Conservation (phyloP, 306 rosid genomes). For the Casuarina cunninghamiana region DNA sequence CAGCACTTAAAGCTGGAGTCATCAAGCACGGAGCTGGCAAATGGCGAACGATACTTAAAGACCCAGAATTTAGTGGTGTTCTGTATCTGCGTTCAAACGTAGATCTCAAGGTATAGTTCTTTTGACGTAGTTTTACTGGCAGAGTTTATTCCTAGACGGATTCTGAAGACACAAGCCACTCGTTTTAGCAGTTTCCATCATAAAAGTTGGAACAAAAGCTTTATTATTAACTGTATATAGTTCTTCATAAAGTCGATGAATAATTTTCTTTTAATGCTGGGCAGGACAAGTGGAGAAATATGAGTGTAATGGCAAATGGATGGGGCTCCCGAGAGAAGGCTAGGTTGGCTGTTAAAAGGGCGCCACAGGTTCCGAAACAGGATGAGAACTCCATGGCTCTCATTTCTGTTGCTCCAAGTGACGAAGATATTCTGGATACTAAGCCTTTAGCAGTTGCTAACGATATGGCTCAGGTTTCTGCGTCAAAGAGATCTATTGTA, state of each 20-base stretch:
- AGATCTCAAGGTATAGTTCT: conserved; percentile 82
- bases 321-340: conserved; percentile 91
- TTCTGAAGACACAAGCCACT: neutral
- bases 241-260: neutral
- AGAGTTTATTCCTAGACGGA: neutral
- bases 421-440: conserved; percentile 67
- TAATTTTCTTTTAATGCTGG: conserved; percentile 25
- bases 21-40: conserved; percentile 95
- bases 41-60: conserved; percentile 96
- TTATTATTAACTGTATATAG: conserved; percentile 17
- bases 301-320: conserved; percentile 93
- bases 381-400: conserved; percentile 54
- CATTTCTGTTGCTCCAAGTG: conserved; percentile 57
- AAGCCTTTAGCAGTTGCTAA: conserved; percentile 57
- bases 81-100: conserved; percentile 89
- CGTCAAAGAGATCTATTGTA: conserved; percentile 66
- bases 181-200: neutral
- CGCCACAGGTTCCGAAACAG: conserved; percentile 53
- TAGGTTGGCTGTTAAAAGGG: conserved; percentile 60
- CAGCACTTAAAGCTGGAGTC: conserved; percentile 96
- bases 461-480: conserved; percentile 51
- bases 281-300: conserved; percentile 98
- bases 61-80: conserved; percentile 79
- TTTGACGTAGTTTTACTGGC: neutral
- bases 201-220: conserved; percentile 7